A percentile compares a stretch with the other conserved stretches of the same genome.
Conservation (phyloP, 306 rosid genomes). For the Sechiopsis laciniata region DNA sequence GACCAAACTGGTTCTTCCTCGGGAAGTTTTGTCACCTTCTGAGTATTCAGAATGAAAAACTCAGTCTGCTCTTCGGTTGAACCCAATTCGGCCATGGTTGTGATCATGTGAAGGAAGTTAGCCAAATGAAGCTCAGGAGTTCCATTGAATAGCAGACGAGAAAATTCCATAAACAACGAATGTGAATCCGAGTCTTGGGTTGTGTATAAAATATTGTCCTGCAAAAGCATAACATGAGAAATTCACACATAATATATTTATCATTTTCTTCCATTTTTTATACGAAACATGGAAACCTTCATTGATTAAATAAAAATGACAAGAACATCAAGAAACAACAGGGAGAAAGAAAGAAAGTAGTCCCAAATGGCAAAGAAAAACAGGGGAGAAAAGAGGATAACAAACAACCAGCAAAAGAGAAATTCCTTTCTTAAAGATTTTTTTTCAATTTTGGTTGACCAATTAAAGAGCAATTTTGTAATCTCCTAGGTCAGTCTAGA, state of each 20-base stretch:
- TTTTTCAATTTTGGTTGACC: not conserved
- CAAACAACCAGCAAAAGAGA: too few species aligned
- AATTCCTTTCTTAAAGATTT: not conserved
- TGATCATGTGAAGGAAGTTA: conserved; percentile 83
- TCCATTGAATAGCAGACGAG: conserved; percentile 57
- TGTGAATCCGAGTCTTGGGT: conserved; percentile 60
- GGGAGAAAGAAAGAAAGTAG: too few species aligned
- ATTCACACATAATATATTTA: not conserved
- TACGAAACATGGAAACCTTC: too few species aligned
- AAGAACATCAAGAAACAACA: too few species aligned
- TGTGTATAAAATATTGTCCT: conserved; percentile 60
- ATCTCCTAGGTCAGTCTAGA: not conserved
- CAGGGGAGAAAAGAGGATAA: too few species aligned
- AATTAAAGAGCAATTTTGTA: not conserved
- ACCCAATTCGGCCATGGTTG: conserved; percentile 65
- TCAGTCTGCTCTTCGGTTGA: conserved; percentile 65
- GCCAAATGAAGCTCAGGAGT: conserved; percentile 54
- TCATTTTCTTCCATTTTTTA: too few species aligned
- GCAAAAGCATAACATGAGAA: conserved; percentile 25
- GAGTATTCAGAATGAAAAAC: conserved; percentile 60
- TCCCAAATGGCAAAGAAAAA: too few species aligned
- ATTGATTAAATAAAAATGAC: too few species aligned
- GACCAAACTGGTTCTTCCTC: conserved; percentile 73
- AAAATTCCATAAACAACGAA: conserved; percentile 76
- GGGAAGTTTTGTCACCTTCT: conserved; percentile 57